Conservation (phyloP, 768 basidiomycete genomes). For the Tricholoma bakamatsutake region DNA sequence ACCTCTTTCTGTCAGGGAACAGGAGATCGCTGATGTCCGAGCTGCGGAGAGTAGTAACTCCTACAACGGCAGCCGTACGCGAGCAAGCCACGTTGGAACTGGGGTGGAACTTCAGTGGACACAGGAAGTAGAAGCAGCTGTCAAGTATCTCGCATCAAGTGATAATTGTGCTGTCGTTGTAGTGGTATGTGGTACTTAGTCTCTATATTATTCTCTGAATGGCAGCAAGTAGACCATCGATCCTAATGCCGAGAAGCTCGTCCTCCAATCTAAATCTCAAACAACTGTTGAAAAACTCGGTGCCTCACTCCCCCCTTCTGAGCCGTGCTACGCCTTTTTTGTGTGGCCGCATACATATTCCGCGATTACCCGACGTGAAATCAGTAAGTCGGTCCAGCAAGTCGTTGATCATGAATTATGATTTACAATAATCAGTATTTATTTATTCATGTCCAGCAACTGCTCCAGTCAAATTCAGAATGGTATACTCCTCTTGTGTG, state of each 20-base stretch:
- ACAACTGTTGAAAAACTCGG: slow-evolving; percentile 39
- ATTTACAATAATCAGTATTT: slow-evolving; percentile 47
- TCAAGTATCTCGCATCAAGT: slow-evolving; percentile 48
- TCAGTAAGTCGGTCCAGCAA: slow-evolving; percentile 41
- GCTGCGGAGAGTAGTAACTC: slow-evolving; percentile 57
- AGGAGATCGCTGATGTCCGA: slow-evolving; percentile 72
- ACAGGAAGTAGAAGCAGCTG: slow-evolving; percentile 55
- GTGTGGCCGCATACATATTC: slow-evolving; percentile 48
- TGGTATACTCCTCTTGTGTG: slow-evolving; percentile 82
- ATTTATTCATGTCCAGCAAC: slow-evolving; percentile 86
- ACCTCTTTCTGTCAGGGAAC: slow-evolving; percentile 78
- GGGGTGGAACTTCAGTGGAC: slow-evolving; percentile 66
- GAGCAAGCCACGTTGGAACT: slow-evolving; percentile 51
- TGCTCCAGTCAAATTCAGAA: slow-evolving; percentile 79
- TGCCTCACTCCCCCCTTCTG: slow-evolving; percentile 43
- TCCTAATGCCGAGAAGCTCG: slow-evolving; percentile 51
- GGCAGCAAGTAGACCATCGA: slow-evolving; percentile 55
- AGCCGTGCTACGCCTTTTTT: slow-evolving; percentile 67
- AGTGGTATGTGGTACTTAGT: slow-evolving; percentile 38
- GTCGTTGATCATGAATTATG: not conserved
- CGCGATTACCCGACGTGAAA: slow-evolving; percentile 43
- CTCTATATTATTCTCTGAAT: not conserved
- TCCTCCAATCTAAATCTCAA: slow-evolving; percentile 35
- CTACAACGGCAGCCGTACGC: slow-evolving; percentile 54
- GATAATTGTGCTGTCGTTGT: slow-evolving; percentile 53